Evolutionary conservation across 192 early-diverging fungal genomes (phyloP).

Genomic region (Coemansia sp.): DNA sequence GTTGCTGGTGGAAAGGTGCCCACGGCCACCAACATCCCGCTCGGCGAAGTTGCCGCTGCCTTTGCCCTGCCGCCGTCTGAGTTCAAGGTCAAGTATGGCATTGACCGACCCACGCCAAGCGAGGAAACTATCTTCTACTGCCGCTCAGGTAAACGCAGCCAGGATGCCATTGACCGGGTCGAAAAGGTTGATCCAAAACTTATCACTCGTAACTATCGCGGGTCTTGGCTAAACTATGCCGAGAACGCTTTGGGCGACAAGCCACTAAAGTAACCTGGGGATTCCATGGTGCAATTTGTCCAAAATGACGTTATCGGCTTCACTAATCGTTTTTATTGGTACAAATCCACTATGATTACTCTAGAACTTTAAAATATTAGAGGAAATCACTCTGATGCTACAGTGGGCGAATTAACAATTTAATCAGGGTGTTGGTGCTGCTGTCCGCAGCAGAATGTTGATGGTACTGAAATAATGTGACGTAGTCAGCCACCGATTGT

Average conservation of each 20-base stretch:
- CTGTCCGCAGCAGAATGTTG: too few relatives aligned
- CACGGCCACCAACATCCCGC: conserved; percentile 67
- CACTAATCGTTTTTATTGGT: conserved; percentile 11
- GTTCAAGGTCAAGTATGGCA: conserved; percentile 60
- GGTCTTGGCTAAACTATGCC: conserved; percentile 54
- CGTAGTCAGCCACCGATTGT: too few relatives aligned
- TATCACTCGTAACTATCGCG: conserved; percentile 51
- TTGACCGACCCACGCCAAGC: conserved; percentile 60
- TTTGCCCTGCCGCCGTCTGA: conserved; percentile 43
- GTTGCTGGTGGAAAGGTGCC: conserved; percentile 65
- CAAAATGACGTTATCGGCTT: conserved; percentile 26
- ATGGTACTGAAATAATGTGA: too few relatives aligned
- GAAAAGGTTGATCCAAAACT: conserved; percentile 55
- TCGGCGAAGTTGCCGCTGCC: conserved; percentile 61
- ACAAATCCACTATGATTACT: too few relatives aligned
- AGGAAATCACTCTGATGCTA: too few relatives aligned
- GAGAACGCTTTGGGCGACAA: conserved; percentile 42
- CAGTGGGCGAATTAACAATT: too few relatives aligned
- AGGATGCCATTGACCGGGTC: conserved; percentile 63
- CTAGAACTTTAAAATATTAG: too few relatives aligned
- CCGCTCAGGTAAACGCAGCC: conserved; percentile 67
- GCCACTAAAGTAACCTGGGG: conserved; percentile 25
- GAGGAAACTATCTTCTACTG: conserved; percentile 71
- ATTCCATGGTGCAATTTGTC: neutral
- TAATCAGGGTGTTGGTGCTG: too few relatives aligned